Evolutionary conservation across 495 filamentous ascomycete species (phyloP), one percentile per base, ranked within the genome.

Genomic region (Parathielavia hyrcaniae): DNA sequence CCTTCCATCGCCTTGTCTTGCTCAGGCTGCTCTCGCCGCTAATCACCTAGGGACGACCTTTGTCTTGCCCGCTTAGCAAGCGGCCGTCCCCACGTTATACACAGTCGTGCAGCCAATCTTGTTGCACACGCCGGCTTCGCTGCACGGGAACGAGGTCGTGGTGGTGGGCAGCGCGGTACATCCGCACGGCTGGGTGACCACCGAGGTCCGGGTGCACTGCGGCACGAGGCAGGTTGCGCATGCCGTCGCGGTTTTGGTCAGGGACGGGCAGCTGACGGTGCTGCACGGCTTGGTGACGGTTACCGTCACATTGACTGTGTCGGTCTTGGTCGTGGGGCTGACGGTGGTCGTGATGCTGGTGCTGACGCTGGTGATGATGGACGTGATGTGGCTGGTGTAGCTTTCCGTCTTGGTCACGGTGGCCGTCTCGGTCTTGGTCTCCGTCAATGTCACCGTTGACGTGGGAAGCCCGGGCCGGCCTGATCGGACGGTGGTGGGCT

Each of bases 21-120:
- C 47, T 20, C 30, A 10, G 1, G 9, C 32, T 50, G 23, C 47
- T 20, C 30, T 17, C 8, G 9, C 35, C 16, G 39, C 35, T 38
- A 12, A 11, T 8, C n/a, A n/a, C n/a, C n/a, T n/a, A 3, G 7
- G 1, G 19, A 4, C 40, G 10, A 9, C 12, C 23, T 34, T 30
- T 19, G 6, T 36, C 16, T 3, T 39, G 30, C 4, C 22, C 26
- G 14, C 46, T 50, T 62, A 70, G 32, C 66, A 70, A 32, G 22
- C 53, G 8, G 59, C 58, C 16, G 58, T 67, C 59, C 62, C 39
- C 5, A 68, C 54, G 8, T 58, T 50, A 45, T 70, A 70, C 5
- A 61, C 64, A 4, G 66, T 70, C n/a, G 60, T 69, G 60, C 68
- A 70, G 6, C 64, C 68, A 50, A 70, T 70, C 30, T 61, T 60